Base-by-base conservation (phyloP, 2,329 filamentous ascomycete species). In the Hirsutella rhossiliensis region DNA sequence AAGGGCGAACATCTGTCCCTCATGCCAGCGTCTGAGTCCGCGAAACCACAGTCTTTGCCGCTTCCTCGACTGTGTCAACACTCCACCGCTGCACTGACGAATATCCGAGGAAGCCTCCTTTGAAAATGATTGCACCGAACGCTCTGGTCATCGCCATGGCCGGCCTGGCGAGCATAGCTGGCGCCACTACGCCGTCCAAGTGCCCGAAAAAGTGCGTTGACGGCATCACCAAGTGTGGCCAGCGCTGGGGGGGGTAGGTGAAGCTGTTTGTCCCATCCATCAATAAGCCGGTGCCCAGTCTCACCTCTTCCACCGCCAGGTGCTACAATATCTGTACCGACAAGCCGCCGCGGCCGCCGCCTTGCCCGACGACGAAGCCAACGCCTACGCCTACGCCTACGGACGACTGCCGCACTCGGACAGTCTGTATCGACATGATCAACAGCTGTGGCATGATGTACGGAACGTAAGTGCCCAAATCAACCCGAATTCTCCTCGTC, bases 361-460 rank as follows among this genome's bases (percentile, higher is more conserved):
- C 37, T 12, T 38, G 37, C 37, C 18, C 37, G 17, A 38, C 37
- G 9, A 20, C 37, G 4, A 38, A 20, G 13, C 37, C 37, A 2
- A 42, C 18, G 4, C 30, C 19, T 2, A 17, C 11, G 19, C 31
- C 40, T 0, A 32, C 30, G 11, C 8, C 40, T 1, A 28, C 13
- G 11, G 40, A 42, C 13, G 31, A 42, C 40, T 42, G 40, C 40
- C 12, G 20, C 3, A 20, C 40, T 11, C 40, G 40, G 13, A 42
- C 40, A 11, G 29, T 42, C 31, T 42, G 40, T 17, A 42, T 42
- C 31, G 40, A 42, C 40, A n/a, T n/a, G 11, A 36, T 36, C 13
- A 42, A 42, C 31, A 34, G 29, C 30, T 42, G 40, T 20, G 40
- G 40, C 40, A 42, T 36, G 3, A 28, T 42, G 30, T 42, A 42